Conservation (phyloP, 371 early-diverging fungal genomes). For the Lichtheimia corymbifera region DNA sequence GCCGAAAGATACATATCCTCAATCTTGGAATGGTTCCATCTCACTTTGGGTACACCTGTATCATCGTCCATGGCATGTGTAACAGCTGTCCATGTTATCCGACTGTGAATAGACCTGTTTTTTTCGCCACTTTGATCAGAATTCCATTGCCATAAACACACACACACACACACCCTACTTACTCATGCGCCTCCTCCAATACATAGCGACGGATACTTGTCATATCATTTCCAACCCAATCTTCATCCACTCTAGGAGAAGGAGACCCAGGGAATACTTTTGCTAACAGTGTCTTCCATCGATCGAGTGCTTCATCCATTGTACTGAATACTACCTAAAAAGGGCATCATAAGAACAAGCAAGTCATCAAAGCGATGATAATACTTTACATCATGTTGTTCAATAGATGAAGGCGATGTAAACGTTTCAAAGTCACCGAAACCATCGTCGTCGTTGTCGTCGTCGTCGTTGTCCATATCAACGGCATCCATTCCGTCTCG, state of each 20-base stretch:
- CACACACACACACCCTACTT: background rate
- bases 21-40: conserved; percentile 23
- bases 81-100: conserved; percentile 24
- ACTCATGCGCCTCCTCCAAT: conserved; percentile 6
- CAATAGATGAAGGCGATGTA: background rate
- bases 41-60: conserved; percentile 26
- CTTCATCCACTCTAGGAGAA: background rate
- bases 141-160: no score
- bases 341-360: background rate
- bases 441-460: background rate
- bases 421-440: background rate
- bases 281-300: background rate
- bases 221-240: background rate
- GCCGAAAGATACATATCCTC: conserved; percentile 22
- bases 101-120: conserved; percentile 18
- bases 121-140: no score
- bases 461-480: background rate
- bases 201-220: background rate
- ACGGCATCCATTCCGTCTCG: no score
- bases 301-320: background rate
- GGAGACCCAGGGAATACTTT: background rate
- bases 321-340: background rate
- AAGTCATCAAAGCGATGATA: background rate
- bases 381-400: background rate
- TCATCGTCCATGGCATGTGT: conserved; percentile 24